Percentiles rank a stretch among this genome's conserved stretches.
Evolutionary conservation across 495 filamentous ascomycete genomes (phyloP).

Genomic region (Penicillium atrosanguineum): DNA sequence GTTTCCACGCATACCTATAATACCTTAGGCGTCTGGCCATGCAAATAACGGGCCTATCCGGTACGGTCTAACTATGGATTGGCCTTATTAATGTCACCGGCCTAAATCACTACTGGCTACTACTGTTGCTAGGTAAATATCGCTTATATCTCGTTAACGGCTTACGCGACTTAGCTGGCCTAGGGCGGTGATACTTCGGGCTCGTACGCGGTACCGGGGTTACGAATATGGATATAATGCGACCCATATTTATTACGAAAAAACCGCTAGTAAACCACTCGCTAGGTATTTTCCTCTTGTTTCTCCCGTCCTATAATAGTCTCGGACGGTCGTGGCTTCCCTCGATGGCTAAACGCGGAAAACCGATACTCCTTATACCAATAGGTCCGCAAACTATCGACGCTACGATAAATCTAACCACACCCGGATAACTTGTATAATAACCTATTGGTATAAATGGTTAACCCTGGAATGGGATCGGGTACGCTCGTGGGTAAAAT

Average conservation of each 20-base stretch:
- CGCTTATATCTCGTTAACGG: no score
- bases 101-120: not conserved
- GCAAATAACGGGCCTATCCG: not conserved
- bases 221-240: not conserved
- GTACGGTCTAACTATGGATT: not conserved
- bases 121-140: not conserved
- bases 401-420: no score
- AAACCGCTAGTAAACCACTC: not conserved
- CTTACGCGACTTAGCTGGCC: not conserved
- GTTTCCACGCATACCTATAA: not conserved
- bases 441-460: no score
- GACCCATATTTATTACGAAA: not conserved
- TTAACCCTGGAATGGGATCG: no score
- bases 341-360: not conserved
- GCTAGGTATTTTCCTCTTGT: not conserved
- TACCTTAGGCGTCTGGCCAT: not conserved
- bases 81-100: not conserved
- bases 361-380: not conserved
- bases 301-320: not conserved
- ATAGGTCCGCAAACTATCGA: not conserved
- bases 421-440: not conserved
- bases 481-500: no score
- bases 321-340: conserved; percentile 1
- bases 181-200: not conserved
- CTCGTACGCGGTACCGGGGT: not conserved